Evolutionary conservation across 768 basidiomycete genomes (phyloP).

Genomic region (Suillus discolor): DNA sequence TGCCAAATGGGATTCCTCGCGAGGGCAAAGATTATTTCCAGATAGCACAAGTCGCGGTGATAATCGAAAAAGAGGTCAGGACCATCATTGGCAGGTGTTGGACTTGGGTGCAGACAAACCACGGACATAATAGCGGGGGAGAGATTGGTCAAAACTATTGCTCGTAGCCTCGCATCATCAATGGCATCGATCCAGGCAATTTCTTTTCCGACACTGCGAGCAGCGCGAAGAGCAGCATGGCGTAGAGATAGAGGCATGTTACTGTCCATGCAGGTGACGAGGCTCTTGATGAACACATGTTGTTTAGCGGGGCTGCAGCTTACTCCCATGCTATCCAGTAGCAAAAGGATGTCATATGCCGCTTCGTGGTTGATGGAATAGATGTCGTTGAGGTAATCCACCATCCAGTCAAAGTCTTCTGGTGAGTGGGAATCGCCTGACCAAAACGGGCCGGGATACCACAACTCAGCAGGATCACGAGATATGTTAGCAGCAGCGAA

Average conservation of each 20-base stretch:
- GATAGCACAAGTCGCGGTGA: too few species aligned
- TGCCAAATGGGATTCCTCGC: too few species aligned
- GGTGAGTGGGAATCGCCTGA: background rate
- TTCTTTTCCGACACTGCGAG: background rate
- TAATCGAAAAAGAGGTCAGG: too few species aligned
- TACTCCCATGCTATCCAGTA: background rate
- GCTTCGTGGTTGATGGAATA: background rate
- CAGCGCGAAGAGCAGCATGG: background rate
- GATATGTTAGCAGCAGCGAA: background rate
- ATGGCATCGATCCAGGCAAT: too few species aligned
- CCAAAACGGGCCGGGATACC: fast-evolving
- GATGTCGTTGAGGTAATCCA: background rate
- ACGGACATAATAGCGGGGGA: too few species aligned
- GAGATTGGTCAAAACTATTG: too few species aligned
- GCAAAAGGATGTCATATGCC: background rate
- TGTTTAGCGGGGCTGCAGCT: background rate
- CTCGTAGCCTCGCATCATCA: background rate
- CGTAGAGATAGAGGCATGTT: background rate
- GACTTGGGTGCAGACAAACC: too few species aligned
- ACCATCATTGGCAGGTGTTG: too few species aligned
- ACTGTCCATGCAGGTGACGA: background rate
- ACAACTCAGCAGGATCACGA: background rate
- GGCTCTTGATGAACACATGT: background rate
- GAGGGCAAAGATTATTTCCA: too few species aligned
- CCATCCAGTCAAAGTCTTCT: background rate